Base-by-base conservation (phyloP, 352 stramenopile species). In the Pythium rishiriense region DNA sequence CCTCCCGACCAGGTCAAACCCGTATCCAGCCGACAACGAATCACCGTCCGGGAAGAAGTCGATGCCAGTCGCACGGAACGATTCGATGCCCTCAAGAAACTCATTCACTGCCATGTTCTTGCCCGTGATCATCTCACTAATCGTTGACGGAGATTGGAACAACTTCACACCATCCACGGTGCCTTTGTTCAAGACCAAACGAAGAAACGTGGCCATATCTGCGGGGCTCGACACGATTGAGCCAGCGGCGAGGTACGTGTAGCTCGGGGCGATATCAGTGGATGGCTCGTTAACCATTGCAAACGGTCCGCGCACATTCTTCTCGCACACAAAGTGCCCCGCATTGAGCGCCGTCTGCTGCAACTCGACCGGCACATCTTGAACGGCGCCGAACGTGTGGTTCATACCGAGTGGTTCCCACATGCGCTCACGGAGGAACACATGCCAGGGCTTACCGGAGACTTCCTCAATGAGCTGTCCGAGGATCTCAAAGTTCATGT, bases 121-220 rank as follows among this genome's bases (percentile, higher is more conserved):
- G 8, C 79, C 79, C 0, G 82, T 85, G 29, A 79, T 74, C 82
- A 91, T 88, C 11, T 83, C 78, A 0, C 58, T 33, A 33, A 89
- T 71, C 11, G 68, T 72, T 1, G 57, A 35, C 21, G 72, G 63
- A 3, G 73, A 78, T 17, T 74, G 72, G 25, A 91, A 50, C 45
- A 88, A 67, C 4, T 66, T 58, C n/a, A 84, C 64, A 9, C 64
- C 69, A 26, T 84, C 72, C 21, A 82, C 71, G 0, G n/a, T 70
- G 28, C 79, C 82, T 55, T 91, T 91, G 73, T 82, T 85, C 39
- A 91, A 31, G 0, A 91, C 52, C 33, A 89, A 61, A 0, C 73
- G 73, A 29, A 85, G 42, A 11, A 89, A 60, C 35, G 50, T 88
- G 11, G 76, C 70, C 58, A 91, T 69, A 48, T 88, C 82, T 41